Evolutionary conservation across 805 yeast genomes (phyloP).

Genomic region (Lipomyces starkeyi): DNA sequence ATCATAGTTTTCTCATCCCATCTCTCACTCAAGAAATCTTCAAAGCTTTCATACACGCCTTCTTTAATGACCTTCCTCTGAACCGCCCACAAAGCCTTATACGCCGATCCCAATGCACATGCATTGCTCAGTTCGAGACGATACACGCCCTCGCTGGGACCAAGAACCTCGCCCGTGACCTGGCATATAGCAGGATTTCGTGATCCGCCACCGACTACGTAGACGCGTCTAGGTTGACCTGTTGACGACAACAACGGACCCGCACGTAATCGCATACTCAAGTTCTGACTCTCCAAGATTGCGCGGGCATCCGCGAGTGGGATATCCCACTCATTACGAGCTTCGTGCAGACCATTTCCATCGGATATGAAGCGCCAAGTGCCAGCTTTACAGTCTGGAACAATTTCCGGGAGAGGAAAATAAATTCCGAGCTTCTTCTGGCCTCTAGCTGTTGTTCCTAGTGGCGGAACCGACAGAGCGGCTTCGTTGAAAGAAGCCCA

Average conservation of each 20-base stretch:
- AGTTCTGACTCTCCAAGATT: slow-evolving; percentile 85
- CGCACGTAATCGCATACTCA: slow-evolving; percentile 79
- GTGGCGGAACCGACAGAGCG: slow-evolving; percentile 27
- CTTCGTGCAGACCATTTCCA: slow-evolving; percentile 21
- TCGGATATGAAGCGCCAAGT: slow-evolving; percentile 54
- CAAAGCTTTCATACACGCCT: slow-evolving; percentile 50
- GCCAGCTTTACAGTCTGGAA: slow-evolving; percentile 77
- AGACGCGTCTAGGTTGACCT: slow-evolving; percentile 68
- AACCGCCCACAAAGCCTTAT: slow-evolving; percentile 64
- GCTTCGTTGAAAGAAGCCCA: slow-evolving; percentile 45
- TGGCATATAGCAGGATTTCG: slow-evolving; percentile 69
- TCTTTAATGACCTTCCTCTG: slow-evolving; percentile 10
- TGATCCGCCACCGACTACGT: slow-evolving; percentile 89
- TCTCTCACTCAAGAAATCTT: slow-evolving; percentile 37
- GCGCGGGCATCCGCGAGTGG: slow-evolving; percentile 70
- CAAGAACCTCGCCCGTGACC: slow-evolving; percentile 73
- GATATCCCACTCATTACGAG: slow-evolving; percentile 31
- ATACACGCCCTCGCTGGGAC: slow-evolving; percentile 67
- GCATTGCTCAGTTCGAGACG: slow-evolving; percentile 83
- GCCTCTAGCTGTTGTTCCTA: slow-evolving; percentile 23
- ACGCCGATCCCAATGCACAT: slow-evolving; percentile 92
- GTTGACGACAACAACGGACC: slow-evolving; percentile 69
- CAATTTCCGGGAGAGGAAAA: slow-evolving; percentile 89
- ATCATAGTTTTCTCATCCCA: slow-evolving; percentile 39
- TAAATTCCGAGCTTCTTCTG: slow-evolving; percentile 68